Evolutionary conservation across 371 early-diverging fungal species (phyloP), one percentile per base, ranked within the genome.

Genomic region (Mortierella polycephala): DNA sequence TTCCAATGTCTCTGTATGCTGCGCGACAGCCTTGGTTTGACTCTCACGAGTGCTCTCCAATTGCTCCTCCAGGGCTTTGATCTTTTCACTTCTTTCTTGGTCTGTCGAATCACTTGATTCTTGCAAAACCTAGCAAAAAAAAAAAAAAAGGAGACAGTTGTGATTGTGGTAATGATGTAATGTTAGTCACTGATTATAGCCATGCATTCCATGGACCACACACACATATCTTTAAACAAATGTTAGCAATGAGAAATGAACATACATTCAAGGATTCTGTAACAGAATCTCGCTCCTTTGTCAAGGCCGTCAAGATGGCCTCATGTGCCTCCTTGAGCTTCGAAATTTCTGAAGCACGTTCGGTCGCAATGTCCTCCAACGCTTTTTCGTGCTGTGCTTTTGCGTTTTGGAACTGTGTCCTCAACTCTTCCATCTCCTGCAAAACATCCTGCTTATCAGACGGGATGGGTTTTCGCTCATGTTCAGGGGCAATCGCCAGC

Each of bases 341-440:
- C 7, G 55, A 42, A 16, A 81, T 9, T 30, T 72, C 73, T 14
- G 40, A 20, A 8, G 60, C 64, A 7, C 58, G 64, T 42, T 72
- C 66, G 14, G 72, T 53, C 10, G 64, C 57, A 13, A 75, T 44
- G 6, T 69, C 71, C n/a, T 62, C 69, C 8, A 75, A 52, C 0
- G 53, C 52, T 58, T 71, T 74, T 60, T 69, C 64, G 53, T 72
- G 75, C 6, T 74, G 57, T 1, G 10, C 47, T 37, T 71, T 67
- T 11, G 73, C 64, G 9, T 52, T 50, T 21, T 69, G 62, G 69
- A 71, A 74, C 42, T 71, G 75, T 2, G 62, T 57, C 57, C 73
- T 30, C 60, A 74, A 45, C 1, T 74, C 76, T 41, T 81, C 75
- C 75, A 81, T 71, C 59, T 75, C 75, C 23, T 75, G 63, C 52